These are phyloP conservation scores for Kondoa subrosea DNA, from an alignment of 768 basidiomycete species.

Conservation along the genomic window DNA sequence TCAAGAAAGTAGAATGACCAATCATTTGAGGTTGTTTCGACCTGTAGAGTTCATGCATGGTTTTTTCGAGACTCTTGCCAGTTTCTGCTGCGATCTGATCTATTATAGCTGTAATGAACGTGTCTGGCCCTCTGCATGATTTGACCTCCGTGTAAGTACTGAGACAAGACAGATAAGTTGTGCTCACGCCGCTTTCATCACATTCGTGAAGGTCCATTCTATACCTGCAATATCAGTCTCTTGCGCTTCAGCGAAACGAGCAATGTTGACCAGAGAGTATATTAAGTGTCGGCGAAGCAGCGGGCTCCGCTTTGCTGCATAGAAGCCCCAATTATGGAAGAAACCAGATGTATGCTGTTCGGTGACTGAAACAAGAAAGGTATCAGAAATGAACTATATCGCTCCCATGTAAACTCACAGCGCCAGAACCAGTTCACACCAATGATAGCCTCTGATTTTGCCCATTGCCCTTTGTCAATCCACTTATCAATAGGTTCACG, in stretches of 20 bases:
- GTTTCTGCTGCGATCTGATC: background rate
- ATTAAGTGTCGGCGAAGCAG: background rate
- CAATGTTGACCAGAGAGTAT: background rate
- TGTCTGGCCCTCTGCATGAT: background rate
- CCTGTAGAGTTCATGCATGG: background rate
- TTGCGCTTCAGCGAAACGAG: background rate
- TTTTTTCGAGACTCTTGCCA: background rate
- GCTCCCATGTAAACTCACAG: background rate
- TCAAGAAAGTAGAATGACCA: background rate
- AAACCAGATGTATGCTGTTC: background rate
- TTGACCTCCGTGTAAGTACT: too few relatives aligned
- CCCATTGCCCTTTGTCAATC: background rate
- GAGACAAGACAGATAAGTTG: background rate
- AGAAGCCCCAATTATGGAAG: background rate
- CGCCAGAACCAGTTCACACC: background rate
- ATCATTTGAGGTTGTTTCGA: background rate
- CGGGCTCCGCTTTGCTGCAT: background rate
- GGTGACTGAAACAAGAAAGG: background rate
- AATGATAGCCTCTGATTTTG: background rate
- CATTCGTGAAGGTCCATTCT: background rate
- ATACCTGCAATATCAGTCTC: background rate
- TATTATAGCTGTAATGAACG: background rate
- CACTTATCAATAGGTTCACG: background rate
- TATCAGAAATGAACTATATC: background rate
- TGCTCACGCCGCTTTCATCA: background rate